These are phyloP conservation scores for Lipomyces anomalus DNA, from an alignment of 805 yeast genomes.

Conservation along the genomic window DNA sequence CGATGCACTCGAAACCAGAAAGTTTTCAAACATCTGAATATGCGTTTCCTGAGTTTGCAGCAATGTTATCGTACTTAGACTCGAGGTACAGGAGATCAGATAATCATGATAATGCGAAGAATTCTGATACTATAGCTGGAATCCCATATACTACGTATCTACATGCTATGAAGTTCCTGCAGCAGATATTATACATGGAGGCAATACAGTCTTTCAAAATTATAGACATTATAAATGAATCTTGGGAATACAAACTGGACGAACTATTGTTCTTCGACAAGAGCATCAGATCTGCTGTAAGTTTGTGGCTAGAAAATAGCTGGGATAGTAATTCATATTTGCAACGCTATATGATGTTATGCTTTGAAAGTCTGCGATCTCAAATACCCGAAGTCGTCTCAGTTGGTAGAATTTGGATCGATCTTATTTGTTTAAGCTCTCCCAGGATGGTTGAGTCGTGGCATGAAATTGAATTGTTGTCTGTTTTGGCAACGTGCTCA, in stretches of 20 bases:
- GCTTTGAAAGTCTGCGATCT: slow-evolving; percentile 8
- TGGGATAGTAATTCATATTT: slow-evolving; percentile 3
- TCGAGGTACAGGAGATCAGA: too few species aligned
- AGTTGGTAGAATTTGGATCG: slow-evolving; percentile 27
- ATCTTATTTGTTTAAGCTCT: slow-evolving; percentile 29
- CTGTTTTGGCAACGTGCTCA: slow-evolving; percentile 10
- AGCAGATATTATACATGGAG: slow-evolving; percentile 60
- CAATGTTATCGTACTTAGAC: slow-evolving; percentile 30
- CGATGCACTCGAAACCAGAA: slow-evolving; percentile 17
- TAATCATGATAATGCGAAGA: too few species aligned
- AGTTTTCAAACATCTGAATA: slow-evolving; percentile 36
- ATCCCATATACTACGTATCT: slow-evolving; percentile 1
- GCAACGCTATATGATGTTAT: neutral
- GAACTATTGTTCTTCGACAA: slow-evolving; percentile 63
- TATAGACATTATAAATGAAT: slow-evolving; percentile 60
- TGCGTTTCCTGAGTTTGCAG: slow-evolving; percentile 52
- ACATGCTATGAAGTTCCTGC: slow-evolving; percentile 47
- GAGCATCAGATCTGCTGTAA: slow-evolving; percentile 36
- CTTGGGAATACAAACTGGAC: slow-evolving; percentile 65
- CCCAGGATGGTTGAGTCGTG: slow-evolving; percentile 21
- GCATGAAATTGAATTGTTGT: slow-evolving; percentile 11
- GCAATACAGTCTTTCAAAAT: slow-evolving; percentile 49
- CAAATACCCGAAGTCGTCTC: slow-evolving; percentile 9
- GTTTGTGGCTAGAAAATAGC: slow-evolving; percentile 1
- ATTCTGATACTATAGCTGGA: too few species aligned